Evolutionary conservation across 345 rosid genomes (phyloP).

Genomic region (Pugionium dolabratum): DNA sequence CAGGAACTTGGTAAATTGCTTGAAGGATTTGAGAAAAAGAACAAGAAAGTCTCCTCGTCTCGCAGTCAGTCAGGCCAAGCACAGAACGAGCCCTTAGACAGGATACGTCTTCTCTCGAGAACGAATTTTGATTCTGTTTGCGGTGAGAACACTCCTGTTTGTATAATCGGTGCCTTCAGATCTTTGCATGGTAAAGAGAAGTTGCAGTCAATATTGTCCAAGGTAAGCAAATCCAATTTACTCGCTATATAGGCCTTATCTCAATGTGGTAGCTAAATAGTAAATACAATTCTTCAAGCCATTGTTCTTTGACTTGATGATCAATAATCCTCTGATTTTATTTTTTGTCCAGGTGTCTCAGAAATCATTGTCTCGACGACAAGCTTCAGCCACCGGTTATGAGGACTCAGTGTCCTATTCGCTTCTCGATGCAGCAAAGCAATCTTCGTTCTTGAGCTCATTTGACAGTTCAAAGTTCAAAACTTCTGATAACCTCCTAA

Average conservation of each 20-base stretch:
- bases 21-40: conserved; percentile 70
- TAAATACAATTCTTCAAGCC: conserved; percentile 5
- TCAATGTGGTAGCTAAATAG: neutral
- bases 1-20: conserved; percentile 62
- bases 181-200: conserved; percentile 60
- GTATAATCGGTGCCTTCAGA: conserved; percentile 80
- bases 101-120: conserved; percentile 51
- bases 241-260: neutral
- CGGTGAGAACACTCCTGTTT: conserved; percentile 69
- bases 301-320: conserved; percentile 7
- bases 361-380: conserved; percentile 68
- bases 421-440: conserved; percentile 67
- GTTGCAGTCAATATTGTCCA: conserved; percentile 56
- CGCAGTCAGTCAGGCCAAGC: conserved; percentile 40
- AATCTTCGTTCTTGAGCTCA: conserved; percentile 58
- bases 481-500: conserved; percentile 49
- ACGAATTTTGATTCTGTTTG: conserved; percentile 64
- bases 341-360: conserved; percentile 62
- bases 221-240: conserved; percentile 44
- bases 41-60: conserved; percentile 58
- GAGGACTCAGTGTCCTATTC: conserved; percentile 59
- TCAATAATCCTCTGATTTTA: conserved; percentile 14
- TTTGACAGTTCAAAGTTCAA: conserved; percentile 66
- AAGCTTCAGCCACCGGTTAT: conserved; percentile 43
- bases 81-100: conserved; percentile 41